A percentile compares a stretch with the other conserved stretches of the same genome.
These are phyloP conservation scores for Corchorus capsularis DNA, from an alignment of 345 rosid species.

Conservation along the genomic window DNA sequence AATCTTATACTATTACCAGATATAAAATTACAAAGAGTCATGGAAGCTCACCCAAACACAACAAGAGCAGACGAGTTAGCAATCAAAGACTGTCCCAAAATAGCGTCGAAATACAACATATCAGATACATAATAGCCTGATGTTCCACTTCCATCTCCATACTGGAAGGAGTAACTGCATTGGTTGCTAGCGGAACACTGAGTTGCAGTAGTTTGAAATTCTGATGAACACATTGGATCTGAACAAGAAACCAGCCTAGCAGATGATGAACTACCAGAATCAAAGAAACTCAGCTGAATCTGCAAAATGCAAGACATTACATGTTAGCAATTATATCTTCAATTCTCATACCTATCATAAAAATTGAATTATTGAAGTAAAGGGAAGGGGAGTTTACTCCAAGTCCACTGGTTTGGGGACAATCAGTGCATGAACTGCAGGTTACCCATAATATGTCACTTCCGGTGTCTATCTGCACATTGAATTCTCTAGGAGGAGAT, in stretches of 20 bases:
- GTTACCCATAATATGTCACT: conserved; percentile 92
- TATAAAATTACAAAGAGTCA: background rate
- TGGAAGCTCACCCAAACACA: conserved; percentile 74
- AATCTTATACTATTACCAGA: background rate
- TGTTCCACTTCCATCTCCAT: conserved; percentile 97
- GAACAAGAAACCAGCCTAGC: conserved; percentile 63
- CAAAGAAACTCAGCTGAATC: conserved; percentile 81
- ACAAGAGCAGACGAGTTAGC: conserved; percentile 83
- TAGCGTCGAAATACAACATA: conserved; percentile 64
- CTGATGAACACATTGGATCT: conserved; percentile 50
- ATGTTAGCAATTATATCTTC: conserved; percentile 19
- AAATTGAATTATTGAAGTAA: conserved; percentile 2
- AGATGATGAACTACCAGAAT: conserved; percentile 66
- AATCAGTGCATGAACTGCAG: conserved; percentile 78
- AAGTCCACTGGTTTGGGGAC: conserved; percentile 88
- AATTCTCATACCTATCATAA: conserved; percentile 12
- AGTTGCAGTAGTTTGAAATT: conserved; percentile 60
- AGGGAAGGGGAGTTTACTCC: conserved; percentile 56
- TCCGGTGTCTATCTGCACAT: conserved; percentile 98
- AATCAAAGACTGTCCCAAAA: conserved; percentile 61
- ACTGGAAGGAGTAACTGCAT: conserved; percentile 83
- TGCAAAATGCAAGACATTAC: conserved; percentile 32
- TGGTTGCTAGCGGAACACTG: conserved; percentile 70
- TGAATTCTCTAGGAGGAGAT: conserved; percentile 93
- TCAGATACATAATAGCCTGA: conserved; percentile 83